Evolutionary conservation across 179 eudicot species (phyloP).

Genomic region (Corrigiola litoralis): DNA sequence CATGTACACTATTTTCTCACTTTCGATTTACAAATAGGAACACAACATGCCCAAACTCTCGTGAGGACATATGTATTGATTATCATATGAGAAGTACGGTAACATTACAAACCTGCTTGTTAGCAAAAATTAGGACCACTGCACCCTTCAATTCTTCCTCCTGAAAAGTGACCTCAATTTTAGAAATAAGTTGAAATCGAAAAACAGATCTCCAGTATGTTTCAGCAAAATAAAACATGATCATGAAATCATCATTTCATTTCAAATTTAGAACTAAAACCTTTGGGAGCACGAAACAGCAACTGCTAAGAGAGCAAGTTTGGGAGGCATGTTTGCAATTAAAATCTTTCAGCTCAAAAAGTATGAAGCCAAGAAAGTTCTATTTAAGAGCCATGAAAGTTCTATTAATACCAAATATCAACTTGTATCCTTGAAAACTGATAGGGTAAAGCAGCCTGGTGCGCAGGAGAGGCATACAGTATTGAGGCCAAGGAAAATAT

Average conservation of each 20-base stretch:
- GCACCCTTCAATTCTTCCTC: conserved; percentile 99
- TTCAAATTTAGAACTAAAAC: neutral
- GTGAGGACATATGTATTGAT: neutral
- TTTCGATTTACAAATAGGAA: neutral
- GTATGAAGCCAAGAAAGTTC: neutral
- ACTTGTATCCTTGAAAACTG: too few relatives aligned
- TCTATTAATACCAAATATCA: too few relatives aligned
- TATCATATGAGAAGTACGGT: neutral
- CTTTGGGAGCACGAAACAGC: neutral
- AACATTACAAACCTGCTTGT: conserved; percentile 72
- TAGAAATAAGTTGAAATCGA: neutral
- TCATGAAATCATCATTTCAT: neutral
- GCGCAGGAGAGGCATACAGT: too few relatives aligned
- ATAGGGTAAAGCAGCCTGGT: too few relatives aligned
- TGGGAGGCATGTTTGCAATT: neutral
- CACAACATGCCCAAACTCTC: neutral
- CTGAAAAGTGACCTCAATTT: conserved; percentile 38
- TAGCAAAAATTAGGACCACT: conserved; percentile 83
- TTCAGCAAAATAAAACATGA: neutral
- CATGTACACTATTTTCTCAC: neutral
- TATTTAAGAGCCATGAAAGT: neutral
- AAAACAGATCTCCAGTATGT: neutral
- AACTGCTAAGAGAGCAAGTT: neutral
- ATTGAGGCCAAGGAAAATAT: too few relatives aligned
- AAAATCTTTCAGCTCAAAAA: neutral